Conservation (phyloP, 1,284 basidiomycete genomes). For the Tilletiopsis washingtonensis region DNA sequence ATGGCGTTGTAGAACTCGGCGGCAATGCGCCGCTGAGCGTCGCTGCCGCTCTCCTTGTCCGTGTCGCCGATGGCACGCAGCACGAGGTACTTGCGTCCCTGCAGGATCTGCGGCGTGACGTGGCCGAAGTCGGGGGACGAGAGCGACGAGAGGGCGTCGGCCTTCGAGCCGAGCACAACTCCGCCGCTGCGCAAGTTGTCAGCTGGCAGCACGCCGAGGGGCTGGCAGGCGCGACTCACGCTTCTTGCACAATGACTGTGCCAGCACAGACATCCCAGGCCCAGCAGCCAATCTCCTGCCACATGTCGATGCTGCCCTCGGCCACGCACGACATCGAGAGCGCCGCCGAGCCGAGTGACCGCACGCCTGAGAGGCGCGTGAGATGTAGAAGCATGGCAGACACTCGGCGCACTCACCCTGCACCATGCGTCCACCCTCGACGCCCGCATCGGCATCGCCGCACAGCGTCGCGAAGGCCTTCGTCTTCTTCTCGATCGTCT, state of each 20-base stretch:
- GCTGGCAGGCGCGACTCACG: too few relatives aligned
- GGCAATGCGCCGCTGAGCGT: slow-evolving; percentile 71
- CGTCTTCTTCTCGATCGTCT: slow-evolving; percentile 57
- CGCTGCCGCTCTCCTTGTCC: slow-evolving; percentile 54
- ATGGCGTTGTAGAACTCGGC: slow-evolving; percentile 75
- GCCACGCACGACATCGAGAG: slow-evolving; percentile 40
- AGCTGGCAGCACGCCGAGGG: too few relatives aligned
- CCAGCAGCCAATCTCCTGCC: slow-evolving; percentile 48
- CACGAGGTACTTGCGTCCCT: slow-evolving; percentile 77
- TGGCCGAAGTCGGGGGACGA: slow-evolving; percentile 51
- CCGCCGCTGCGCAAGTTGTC: too few relatives aligned
- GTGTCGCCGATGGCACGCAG: slow-evolving; percentile 51
- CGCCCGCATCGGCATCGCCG: slow-evolving; percentile 58
- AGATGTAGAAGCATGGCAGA: too few relatives aligned
- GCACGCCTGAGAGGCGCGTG: slow-evolving; percentile 7
- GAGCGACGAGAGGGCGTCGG: slow-evolving; percentile 26
- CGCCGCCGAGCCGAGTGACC: slow-evolving; percentile 37
- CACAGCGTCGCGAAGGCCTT: slow-evolving; percentile 67
- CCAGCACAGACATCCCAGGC: slow-evolving; percentile 59
- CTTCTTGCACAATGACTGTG: slow-evolving; percentile 79
- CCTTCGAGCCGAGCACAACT: slow-evolving; percentile 8
- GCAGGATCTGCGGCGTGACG: slow-evolving; percentile 62
- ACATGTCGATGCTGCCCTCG: slow-evolving; percentile 34
- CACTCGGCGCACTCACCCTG: slow-evolving; percentile 70
- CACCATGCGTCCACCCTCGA: slow-evolving; percentile 72